A percentile compares a stretch with the other conserved stretches of the same genome.
Evolutionary conservation across 495 filamentous ascomycete genomes (phyloP).

Genomic region (Trypethelium eluteriae): DNA sequence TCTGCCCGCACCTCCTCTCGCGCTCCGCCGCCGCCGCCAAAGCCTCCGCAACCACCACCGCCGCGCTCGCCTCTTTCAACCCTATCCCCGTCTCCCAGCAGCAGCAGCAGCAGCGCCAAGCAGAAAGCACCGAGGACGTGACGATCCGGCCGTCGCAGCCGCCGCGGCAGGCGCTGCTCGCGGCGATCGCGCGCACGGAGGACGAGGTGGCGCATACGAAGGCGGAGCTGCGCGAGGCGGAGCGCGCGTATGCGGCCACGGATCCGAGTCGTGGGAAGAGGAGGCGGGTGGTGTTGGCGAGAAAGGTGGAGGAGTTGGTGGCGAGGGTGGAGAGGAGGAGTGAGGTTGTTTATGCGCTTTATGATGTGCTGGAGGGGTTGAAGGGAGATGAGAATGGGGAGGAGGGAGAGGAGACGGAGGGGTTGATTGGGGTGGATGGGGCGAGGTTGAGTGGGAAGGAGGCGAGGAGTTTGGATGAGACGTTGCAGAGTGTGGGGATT

Average conservation of each 20-base stretch:
- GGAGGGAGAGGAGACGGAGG: conserved; percentile 25
- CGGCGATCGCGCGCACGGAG: conserved; percentile 67
- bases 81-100: conserved; percentile 67
- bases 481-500: conserved; percentile 23
- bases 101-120: conserved; percentile 38
- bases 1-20: conserved; percentile 52
- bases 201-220: conserved; percentile 81
- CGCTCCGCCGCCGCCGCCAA: conserved; percentile 37
- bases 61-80: conserved; percentile 50
- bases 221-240: conserved; percentile 51
- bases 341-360: conserved; percentile 82
- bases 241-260: conserved; percentile 55
- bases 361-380: conserved; percentile 83
- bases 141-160: conserved; percentile 70
- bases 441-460: background rate
- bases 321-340: conserved; percentile 65
- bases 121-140: conserved; percentile 55
- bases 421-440: conserved; percentile 18
- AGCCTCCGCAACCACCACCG: conserved; percentile 29
- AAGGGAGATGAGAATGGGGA: conserved; percentile 47
- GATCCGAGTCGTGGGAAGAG: conserved; percentile 63
- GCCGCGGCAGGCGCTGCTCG: conserved; percentile 68
- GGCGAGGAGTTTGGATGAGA: background rate
- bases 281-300: conserved; percentile 56
- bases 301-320: conserved; percentile 56